Percentiles rank a stretch among this genome's conserved stretches.
phyloP scores from a whole-genome alignment of 2,329 filamentous ascomycete species.

The Plenodomus lindquistii region DNA sequence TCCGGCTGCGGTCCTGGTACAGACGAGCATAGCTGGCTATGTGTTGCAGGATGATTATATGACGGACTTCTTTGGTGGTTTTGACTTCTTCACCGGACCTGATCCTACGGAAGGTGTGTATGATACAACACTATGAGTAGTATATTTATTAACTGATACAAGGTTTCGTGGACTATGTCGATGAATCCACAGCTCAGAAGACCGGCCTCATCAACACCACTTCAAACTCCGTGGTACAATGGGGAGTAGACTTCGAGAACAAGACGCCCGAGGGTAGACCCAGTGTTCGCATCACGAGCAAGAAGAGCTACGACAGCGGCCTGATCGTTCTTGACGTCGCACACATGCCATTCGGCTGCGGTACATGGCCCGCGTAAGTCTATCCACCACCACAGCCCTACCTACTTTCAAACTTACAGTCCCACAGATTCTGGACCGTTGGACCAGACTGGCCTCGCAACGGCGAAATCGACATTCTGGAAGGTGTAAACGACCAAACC shows the following conservation, averaged over 20 bases:
- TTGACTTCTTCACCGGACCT: conserved; percentile 48
- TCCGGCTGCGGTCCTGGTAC: conserved; percentile 39
- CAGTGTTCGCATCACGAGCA: conserved; percentile 54
- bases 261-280: conserved; percentile 46
- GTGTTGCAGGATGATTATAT: conserved; percentile 47
- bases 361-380: conserved; percentile 55
- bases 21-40: conserved; percentile 47
- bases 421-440: conserved; percentile 36
- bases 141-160: conserved; percentile 16
- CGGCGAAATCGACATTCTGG: conserved; percentile 57
- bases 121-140: not conserved
- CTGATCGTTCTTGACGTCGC: conserved; percentile 55
- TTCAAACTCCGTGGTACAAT: conserved; percentile 43
- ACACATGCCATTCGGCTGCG: conserved; percentile 57
- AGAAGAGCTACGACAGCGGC: conserved; percentile 52
- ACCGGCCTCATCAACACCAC: conserved; percentile 47
- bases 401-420: conserved; percentile 9
- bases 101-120: conserved; percentile 51
- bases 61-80: conserved; percentile 50
- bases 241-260: conserved; percentile 52
- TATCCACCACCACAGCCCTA: not conserved
- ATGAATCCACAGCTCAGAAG: conserved; percentile 42
- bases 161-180: conserved; percentile 49
- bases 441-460: conserved; percentile 37
- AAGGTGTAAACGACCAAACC: conserved; percentile 50